Conservation (phyloP, 2,329 filamentous ascomycete species). For the Metarhizium brunneum region DNA sequence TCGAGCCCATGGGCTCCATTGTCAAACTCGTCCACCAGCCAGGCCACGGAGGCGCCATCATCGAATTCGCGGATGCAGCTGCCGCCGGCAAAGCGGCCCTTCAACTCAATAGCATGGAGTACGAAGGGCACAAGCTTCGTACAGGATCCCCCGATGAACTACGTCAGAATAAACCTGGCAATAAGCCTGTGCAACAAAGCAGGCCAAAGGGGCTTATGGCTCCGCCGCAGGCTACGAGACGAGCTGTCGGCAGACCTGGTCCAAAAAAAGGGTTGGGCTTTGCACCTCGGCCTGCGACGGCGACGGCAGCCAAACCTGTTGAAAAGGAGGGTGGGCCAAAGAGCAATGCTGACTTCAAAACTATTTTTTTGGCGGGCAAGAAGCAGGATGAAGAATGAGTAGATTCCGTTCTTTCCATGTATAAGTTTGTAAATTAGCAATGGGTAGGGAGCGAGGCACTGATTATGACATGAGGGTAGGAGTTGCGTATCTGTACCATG, state of each 20-base stretch:
- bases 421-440: neutral
- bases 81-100: slow-evolving; percentile 65
- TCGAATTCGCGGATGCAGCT: slow-evolving; percentile 67
- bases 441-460: neutral
- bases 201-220: slow-evolving; percentile 27
- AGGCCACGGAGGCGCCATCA: slow-evolving; percentile 72
- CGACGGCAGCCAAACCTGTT: neutral
- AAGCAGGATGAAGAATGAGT: slow-evolving; percentile 5
- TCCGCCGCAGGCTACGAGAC: slow-evolving; percentile 31
- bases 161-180: slow-evolving; percentile 38
- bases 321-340: slow-evolving; percentile 26
- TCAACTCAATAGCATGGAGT: slow-evolving; percentile 44
- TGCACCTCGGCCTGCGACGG: slow-evolving; percentile 15
- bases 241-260: slow-evolving; percentile 30
- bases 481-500: neutral
- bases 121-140: slow-evolving; percentile 43
- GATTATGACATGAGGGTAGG: neutral
- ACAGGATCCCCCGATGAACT: slow-evolving; percentile 47
- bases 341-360: slow-evolving; percentile 50
- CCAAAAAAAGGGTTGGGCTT: slow-evolving; percentile 37
- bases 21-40: slow-evolving; percentile 72
- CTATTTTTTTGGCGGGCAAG: slow-evolving; percentile 31
- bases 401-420: neutral
- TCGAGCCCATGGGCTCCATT: slow-evolving; percentile 61
- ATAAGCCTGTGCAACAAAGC: slow-evolving; percentile 7